phyloP scores from a whole-genome alignment of 2,329 filamentous ascomycete genomes.

The Calonectria pteridis region DNA sequence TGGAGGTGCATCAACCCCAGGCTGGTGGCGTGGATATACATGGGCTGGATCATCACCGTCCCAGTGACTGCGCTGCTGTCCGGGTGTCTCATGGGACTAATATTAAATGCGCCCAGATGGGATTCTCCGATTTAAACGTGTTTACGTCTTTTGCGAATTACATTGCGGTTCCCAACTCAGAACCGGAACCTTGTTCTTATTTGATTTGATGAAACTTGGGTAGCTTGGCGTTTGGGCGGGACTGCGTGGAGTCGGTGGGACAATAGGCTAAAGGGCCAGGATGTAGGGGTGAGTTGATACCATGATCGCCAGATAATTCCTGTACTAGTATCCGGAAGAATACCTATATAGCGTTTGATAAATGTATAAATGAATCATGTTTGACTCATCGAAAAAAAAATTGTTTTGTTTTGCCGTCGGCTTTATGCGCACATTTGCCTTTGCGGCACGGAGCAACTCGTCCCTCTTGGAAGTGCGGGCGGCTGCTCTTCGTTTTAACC shows the following conservation, averaged over 20 bases:
- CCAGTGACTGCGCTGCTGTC: conserved; percentile 63
- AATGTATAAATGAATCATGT: not conserved
- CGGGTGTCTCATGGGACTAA: conserved; percentile 66
- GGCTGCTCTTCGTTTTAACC: not conserved
- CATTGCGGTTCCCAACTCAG: not conserved
- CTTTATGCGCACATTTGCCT: not conserved
- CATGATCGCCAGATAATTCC: not conserved
- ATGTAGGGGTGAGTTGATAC: not conserved
- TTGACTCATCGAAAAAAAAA: not conserved
- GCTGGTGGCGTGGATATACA: conserved; percentile 60
- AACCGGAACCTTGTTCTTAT: conserved; percentile 4
- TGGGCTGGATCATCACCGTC: conserved; percentile 65
- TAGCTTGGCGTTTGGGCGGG: conserved; percentile 32
- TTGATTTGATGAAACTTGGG: not conserved
- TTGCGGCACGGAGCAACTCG: not conserved
- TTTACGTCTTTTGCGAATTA: not conserved
- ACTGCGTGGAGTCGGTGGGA: not conserved
- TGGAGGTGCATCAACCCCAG: conserved; percentile 63
- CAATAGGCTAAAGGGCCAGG: not conserved
- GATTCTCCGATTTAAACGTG: conserved; percentile 7
- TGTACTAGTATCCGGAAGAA: not conserved
- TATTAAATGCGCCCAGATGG: conserved; percentile 65
- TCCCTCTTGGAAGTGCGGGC: not conserved
- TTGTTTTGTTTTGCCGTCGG: not conserved
- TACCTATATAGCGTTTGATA: not conserved